phyloP scores from a whole-genome alignment of 2,329 filamentous ascomycete species.

The Colletotrichum truncatum region DNA sequence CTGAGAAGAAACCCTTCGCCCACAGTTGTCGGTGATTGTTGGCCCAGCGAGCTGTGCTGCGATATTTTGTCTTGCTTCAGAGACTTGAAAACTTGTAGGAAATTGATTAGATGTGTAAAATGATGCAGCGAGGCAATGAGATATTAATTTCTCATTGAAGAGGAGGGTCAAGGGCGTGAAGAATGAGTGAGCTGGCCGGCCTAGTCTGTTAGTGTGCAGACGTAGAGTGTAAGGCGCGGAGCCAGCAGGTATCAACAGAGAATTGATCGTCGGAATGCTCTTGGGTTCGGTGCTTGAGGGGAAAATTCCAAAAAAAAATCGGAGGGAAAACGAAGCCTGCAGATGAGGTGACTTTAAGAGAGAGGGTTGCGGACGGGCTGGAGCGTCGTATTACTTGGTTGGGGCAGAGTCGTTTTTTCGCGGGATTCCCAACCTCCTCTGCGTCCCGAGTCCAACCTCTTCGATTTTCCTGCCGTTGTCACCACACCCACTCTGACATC shows the following conservation, averaged over 20 bases:
- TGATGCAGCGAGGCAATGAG: conserved; percentile 20
- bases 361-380: conserved; percentile 1
- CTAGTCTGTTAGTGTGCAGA: conserved; percentile 27
- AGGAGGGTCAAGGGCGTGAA: not conserved
- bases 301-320: conserved; percentile 19
- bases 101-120: not conserved
- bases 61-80: not conserved
- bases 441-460: conserved; percentile 26
- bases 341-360: conserved; percentile 28
- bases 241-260: conserved; percentile 7
- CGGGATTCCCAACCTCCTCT: conserved; percentile 29
- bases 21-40: not conserved
- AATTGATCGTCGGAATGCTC: conserved; percentile 5
- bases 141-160: conserved; percentile 10
- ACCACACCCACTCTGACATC: conserved; percentile 27
- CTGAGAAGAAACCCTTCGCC: not conserved
- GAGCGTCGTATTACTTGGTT: conserved; percentile 23
- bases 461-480: conserved; percentile 25
- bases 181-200: conserved; percentile 18
- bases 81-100: not conserved
- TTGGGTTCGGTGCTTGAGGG: not conserved
- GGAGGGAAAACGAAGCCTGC: conserved; percentile 16
- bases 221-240: not conserved
- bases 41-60: not conserved
- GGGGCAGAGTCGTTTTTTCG: conserved; percentile 23